Percentiles rank a stretch among this genome's conserved stretches.
Conservation (phyloP, 345 rosid genomes). For the Euphorbia lathyris region DNA sequence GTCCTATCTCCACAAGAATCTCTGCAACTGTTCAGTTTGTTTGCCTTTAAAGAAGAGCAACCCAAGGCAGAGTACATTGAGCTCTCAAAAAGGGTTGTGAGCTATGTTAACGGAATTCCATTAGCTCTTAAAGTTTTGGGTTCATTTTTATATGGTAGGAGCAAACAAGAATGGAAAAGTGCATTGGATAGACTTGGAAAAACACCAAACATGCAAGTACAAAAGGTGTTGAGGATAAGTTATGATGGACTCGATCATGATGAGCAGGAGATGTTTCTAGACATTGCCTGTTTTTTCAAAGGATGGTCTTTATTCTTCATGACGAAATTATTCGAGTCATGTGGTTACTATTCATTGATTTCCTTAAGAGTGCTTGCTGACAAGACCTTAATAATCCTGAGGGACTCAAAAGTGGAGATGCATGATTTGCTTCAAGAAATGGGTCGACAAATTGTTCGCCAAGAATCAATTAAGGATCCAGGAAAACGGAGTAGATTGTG, state of each 20-base stretch:
- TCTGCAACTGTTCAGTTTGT: slow-evolving; percentile 2
- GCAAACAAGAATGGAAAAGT: background rate
- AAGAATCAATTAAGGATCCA: background rate
- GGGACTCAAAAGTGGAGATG: background rate
- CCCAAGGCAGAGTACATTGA: background rate
- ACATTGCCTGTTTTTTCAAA: slow-evolving; percentile 1
- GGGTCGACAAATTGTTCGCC: slow-evolving; percentile 2
- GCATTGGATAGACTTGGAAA: background rate
- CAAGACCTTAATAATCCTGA: background rate
- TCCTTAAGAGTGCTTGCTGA: background rate
- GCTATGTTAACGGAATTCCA: slow-evolving; percentile 1
- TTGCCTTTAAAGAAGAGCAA: background rate
- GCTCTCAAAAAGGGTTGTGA: background rate
- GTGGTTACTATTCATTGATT: background rate
- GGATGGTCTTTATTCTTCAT: background rate
- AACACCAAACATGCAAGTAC: background rate
- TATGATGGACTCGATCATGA: background rate
- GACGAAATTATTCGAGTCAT: background rate
- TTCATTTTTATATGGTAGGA: background rate
- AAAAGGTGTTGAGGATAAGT: background rate
- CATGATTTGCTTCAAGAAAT: slow-evolving; percentile 11
- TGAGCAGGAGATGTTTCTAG: background rate
- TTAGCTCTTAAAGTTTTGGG: slow-evolving; percentile 4
- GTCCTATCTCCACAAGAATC: background rate
- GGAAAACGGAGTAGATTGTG: slow-evolving; percentile 2